Base-by-base conservation (phyloP, 768 basidiomycete species). In the Mycena chlorophos region DNA sequence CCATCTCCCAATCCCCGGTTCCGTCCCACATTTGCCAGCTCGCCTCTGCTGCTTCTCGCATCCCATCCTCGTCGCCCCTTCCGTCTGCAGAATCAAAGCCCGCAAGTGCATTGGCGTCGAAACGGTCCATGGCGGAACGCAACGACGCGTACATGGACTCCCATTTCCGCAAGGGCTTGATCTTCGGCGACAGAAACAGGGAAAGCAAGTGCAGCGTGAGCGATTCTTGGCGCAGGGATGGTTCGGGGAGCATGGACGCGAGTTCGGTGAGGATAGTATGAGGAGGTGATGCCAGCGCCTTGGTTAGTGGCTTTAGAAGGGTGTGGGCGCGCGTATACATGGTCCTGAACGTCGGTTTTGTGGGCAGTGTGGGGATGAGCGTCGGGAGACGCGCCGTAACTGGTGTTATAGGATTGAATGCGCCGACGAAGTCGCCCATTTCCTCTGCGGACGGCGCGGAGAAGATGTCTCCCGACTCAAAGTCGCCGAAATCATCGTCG, bases 401-500 rank as follows among this genome's bases (percentile, higher is more conserved):
- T 12, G 59, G 59, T 13, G 59, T 61, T 2, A 49, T 22, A 13
- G 60, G 38, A 17, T 71, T 62, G 69, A 76, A 66, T 8, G 63
- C 66, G 50, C 76, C 77, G 23, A 77, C 71, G 46, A 80, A 80
- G 58, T 79, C 76, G 22, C 75, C 78, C 69, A 83, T 74, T 57
- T 81, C 80, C 5, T 73, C 79, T 10, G 62, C 51, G 3, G 69
- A 65, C 2, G 69, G 61, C 28, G 63, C 58, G 45, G 60, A 55
- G 37, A 73, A 63, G 4, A 69, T 63, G 39, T 76, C 73, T 4
- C 80, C 78, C 0, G 78, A 74, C 1, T 88, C 81, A 66, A 94
- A 92, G 66, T 94, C 93, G 3, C 93, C 94, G 71, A 96, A 96
- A 23, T 93, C 92, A 63, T 95, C 91, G 57, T 92, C 88, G 16